Conservation (phyloP, 768 basidiomycete species). For the Terana coerulea region DNA sequence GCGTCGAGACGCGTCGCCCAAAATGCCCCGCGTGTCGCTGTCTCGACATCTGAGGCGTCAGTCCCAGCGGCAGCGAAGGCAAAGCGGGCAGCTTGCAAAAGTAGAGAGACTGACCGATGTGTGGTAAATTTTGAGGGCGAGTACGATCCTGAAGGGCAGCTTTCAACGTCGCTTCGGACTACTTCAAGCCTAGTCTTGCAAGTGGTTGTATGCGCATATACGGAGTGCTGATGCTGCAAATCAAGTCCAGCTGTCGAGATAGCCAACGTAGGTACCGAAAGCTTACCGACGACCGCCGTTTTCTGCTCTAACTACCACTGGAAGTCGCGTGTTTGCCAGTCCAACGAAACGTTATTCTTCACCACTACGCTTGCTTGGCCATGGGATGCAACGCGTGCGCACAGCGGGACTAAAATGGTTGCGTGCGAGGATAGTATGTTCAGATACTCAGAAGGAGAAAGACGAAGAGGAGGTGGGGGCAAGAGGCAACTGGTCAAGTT, state of each 20-base stretch:
- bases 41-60: not conserved
- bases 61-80: not conserved
- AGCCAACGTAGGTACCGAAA: too few relatives aligned
- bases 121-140: not conserved
- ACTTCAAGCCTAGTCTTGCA: not conserved
- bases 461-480: not conserved
- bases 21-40: not conserved
- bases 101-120: not conserved
- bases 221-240: too few relatives aligned
- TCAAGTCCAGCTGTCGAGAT: too few relatives aligned
- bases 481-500: not conserved
- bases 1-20: conserved; percentile 2
- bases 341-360: not conserved
- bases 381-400: not conserved
- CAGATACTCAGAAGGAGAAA: too few relatives aligned
- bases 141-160: too few relatives aligned
- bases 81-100: not conserved
- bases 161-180: too few relatives aligned
- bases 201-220: too few relatives aligned
- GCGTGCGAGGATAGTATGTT: not conserved
- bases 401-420: not conserved
- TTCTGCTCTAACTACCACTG: too few relatives aligned
- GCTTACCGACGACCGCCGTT: too few relatives aligned
- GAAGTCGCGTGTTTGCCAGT: too few relatives aligned
- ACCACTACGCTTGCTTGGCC: not conserved